Conservation (phyloP, 352 stramenopile genomes). For the Pythium folliculosum region DNA sequence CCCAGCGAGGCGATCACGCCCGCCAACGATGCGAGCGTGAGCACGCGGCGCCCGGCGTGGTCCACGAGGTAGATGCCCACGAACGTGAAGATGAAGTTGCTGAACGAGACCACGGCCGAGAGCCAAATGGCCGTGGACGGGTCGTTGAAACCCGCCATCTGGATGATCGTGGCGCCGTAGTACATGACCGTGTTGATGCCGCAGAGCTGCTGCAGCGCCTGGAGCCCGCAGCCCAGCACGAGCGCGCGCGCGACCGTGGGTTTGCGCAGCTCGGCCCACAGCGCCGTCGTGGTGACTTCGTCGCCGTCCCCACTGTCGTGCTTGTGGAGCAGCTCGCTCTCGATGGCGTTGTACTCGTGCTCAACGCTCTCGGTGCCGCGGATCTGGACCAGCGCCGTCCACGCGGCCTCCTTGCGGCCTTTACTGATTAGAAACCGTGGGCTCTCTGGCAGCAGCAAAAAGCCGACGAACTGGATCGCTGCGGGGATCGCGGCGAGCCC, state of each 20-base stretch:
- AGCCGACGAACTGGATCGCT: constrained; percentile 68
- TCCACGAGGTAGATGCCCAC: constrained; percentile 67
- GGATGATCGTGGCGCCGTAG: constrained; percentile 82
- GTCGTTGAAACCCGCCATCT: constrained; percentile 77
- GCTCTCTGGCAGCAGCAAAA: constrained; percentile 67
- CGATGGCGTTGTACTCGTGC: constrained; percentile 56
- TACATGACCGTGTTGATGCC: constrained; percentile 92
- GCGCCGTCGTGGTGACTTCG: constrained; percentile 22
- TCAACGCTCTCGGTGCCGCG: constrained; percentile 55
- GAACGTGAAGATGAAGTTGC: constrained; percentile 74
- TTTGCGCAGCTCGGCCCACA: constrained; percentile 41
- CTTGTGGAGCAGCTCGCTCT: constrained; percentile 44
- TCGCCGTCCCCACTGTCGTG: constrained; percentile 2
- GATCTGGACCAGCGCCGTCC: constrained; percentile 48
- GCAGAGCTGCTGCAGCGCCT: constrained; percentile 71
- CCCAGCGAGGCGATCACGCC: constrained; percentile 50
- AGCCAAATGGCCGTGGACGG: constrained; percentile 78
- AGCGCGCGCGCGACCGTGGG: constrained; percentile 46
- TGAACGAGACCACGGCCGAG: constrained; percentile 65
- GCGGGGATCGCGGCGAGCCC: constrained; percentile 66
- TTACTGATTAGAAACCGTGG: constrained; percentile 65
- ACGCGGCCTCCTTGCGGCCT: constrained; percentile 45
- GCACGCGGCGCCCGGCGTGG: constrained; percentile 39
- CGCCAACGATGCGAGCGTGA: constrained; percentile 49
- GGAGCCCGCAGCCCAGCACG: constrained; percentile 59